phyloP scores from a whole-genome alignment of 2,329 filamentous ascomycete species.

The Thielaviopsis punctulata region DNA sequence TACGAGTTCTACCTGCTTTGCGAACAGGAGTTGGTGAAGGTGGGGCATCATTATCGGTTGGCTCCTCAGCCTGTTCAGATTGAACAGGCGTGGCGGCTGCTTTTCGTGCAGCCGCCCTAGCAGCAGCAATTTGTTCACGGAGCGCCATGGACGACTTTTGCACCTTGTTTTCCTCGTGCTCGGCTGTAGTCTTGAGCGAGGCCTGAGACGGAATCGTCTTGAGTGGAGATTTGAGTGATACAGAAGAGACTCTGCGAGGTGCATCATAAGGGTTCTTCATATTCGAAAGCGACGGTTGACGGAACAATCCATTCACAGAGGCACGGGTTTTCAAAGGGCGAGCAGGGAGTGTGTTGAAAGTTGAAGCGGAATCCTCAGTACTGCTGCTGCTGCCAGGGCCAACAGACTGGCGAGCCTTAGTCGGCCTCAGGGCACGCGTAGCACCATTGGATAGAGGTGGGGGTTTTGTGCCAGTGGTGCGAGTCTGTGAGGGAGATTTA shows the following conservation, averaged over 20 bases:
- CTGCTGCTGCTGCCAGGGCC: neutral
- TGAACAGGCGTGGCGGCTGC: conserved; percentile 20
- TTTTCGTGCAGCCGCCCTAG: conserved; percentile 62
- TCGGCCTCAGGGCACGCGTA: conserved; percentile 22
- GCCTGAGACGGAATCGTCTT: neutral
- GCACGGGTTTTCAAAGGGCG: conserved; percentile 32
- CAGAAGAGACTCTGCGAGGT: conserved; percentile 12
- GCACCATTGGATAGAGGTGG: conserved; percentile 28
- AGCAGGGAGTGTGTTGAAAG: conserved; percentile 29
- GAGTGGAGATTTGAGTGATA: conserved; percentile 9
- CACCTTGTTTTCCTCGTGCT: conserved; percentile 13
- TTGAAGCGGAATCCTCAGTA: conserved; percentile 17
- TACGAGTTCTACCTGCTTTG: conserved; percentile 17
- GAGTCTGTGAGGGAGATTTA: conserved; percentile 24
- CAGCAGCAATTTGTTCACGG: conserved; percentile 81
- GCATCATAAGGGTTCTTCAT: conserved; percentile 18
- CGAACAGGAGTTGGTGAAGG: conserved; percentile 22
- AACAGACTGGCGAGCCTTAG: conserved; percentile 17
- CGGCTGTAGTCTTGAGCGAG: conserved; percentile 1
- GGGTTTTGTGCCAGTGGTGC: conserved; percentile 27
- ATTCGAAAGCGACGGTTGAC: conserved; percentile 34
- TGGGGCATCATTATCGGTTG: neutral
- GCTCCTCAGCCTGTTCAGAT: conserved; percentile 11
- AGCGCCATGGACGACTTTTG: conserved; percentile 63
- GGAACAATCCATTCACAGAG: conserved; percentile 36